Evolutionary conservation across 306 rosid genomes (phyloP), one percentile per base, ranked within the genome.

Genomic region (Medicago arabica): DNA sequence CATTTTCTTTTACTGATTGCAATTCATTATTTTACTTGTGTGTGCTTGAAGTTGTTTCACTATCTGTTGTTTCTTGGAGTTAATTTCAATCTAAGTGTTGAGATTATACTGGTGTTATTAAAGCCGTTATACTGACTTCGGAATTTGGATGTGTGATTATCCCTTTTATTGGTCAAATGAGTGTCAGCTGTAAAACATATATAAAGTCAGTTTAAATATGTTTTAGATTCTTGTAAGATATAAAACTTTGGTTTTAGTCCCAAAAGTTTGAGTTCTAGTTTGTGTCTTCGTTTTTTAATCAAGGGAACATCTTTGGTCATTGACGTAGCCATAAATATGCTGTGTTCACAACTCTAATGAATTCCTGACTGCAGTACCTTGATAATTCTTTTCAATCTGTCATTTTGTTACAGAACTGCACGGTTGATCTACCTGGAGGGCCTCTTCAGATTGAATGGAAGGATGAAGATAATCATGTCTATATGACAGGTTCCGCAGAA

Each of bases 341-440:
- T 16, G 19, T 60, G 69, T 66, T 38, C 15, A 64, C 31, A n/a
- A 36, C 28, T 21, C 15, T n/a, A 21, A 39, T 7, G 40, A 72
- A 57, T 55, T 18, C 15, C 40, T 38, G 25, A 9, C 28, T 17
- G 23, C 28, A 34, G 25, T 38, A 38, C 47, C 25, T 40, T 65
- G 16, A 16, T 61, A 18, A 8, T 10, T 73, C 15, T 31, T 63
- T 63, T 10, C 69, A 50, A 60, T 50, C 39, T 69, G 67, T 46
- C 31, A 65, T 64, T 55, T 55, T 74, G 76, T 59, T 62, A 34
- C 81, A 94, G 99, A 84, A 80, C 76, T 95, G 97, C 89, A 90
- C 81, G 34, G 99, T 95, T 66, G 99, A 95, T 85, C 84, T 95
- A 17, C 97, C 99, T 1, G 99, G 97, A 75, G 99, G 99, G 67